Evolutionary conservation across 2,329 filamentous ascomycete species (phyloP).

Genomic region (Emergomyces pasteurianus): DNA sequence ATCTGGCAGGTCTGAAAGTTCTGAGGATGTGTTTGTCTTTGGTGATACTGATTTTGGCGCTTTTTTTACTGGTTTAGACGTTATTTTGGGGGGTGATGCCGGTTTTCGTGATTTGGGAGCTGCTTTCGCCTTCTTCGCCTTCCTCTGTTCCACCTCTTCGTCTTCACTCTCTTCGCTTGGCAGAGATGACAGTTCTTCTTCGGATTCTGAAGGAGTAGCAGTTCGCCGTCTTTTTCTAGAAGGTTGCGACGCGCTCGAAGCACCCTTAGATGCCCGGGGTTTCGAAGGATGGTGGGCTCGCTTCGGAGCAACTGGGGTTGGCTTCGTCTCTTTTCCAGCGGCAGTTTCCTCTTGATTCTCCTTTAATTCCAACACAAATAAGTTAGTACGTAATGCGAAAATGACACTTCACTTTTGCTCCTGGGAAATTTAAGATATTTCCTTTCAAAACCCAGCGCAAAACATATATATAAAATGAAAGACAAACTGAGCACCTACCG

Average conservation of each 20-base stretch:
- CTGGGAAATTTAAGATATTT: neutral
- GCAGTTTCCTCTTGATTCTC: conserved; percentile 20
- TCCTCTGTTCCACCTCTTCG: too few relatives aligned
- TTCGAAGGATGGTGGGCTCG: conserved; percentile 7
- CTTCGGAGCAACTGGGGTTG: conserved; percentile 1
- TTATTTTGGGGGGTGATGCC: neutral
- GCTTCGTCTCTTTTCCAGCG: conserved; percentile 3
- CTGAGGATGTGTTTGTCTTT: conserved; percentile 1
- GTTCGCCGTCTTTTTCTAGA: conserved; percentile 26
- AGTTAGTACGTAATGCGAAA: neutral
- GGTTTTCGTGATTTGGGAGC: conserved; percentile 7
- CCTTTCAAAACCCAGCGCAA: neutral
- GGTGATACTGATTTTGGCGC: neutral
- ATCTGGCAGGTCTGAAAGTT: conserved; percentile 7
- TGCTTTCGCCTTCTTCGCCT: conserved; percentile 10
- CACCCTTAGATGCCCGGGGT: conserved; percentile 18
- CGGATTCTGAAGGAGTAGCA: conserved; percentile 15
- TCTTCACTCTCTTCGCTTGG: conserved; percentile 15
- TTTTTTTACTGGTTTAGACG: conserved; percentile 7
- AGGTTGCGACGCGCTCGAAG: conserved; percentile 14
- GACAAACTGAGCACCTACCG: conserved; percentile 24
- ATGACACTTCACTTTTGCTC: neutral
- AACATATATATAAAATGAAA: neutral
- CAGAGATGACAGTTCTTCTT: conserved; percentile 8
- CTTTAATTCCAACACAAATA: conserved; percentile 13